Base-by-base conservation (phyloP, 2,329 filamentous ascomycete species). In the Xylaria sp. region DNA sequence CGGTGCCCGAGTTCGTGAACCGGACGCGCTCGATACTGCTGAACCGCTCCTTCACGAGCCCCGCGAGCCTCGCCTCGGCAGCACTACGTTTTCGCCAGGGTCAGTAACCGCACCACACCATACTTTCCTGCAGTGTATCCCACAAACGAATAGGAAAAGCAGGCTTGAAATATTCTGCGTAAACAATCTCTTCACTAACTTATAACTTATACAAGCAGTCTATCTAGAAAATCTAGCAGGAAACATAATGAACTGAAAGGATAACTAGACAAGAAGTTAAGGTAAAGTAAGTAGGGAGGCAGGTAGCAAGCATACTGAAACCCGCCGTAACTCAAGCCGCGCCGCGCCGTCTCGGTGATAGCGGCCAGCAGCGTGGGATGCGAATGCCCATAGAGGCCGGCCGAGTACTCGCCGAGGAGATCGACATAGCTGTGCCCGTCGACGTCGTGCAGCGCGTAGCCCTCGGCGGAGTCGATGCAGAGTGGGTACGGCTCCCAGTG, bases 341-440 rank as follows among this genome's bases (percentile, higher is more conserved):
- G 61, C 40, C 49, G 43, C 43, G 42, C 25, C 43, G 63, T 64
- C 14, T 79, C 78, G 40, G 78, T 74, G 1, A 90, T 76, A 0
- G 87, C 80, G 0, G 75, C 68, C 2, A 79, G 52, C 57, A 91
- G 84, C 2, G 77, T 67, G 0, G 84, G 82, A 56, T 89, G 80
- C 1, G 84, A 88, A 74, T 91, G 88, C 0, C 89, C 89, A 70
- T 85, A 90, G 12, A 91, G 78, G 1, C 85, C 87, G 1, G 89
- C 89, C 0, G 85, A 86, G 69, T 86, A 86, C 72, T 91, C 88
- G 35, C 84, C 83, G 1, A 88, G 77, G 7, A 91, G 78, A 68
- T 91, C 88, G 14, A 82, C 76, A 70, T 89, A 89, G 71, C 69
- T 73, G 19, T 77, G 72, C 7, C 74, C 78, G 51, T 83, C 81